A percentile compares a stretch with the other conserved stretches of the same genome.
Evolutionary conservation across 2,329 filamentous ascomycete species (phyloP).

Genomic region (Blumeriella jaapii): DNA sequence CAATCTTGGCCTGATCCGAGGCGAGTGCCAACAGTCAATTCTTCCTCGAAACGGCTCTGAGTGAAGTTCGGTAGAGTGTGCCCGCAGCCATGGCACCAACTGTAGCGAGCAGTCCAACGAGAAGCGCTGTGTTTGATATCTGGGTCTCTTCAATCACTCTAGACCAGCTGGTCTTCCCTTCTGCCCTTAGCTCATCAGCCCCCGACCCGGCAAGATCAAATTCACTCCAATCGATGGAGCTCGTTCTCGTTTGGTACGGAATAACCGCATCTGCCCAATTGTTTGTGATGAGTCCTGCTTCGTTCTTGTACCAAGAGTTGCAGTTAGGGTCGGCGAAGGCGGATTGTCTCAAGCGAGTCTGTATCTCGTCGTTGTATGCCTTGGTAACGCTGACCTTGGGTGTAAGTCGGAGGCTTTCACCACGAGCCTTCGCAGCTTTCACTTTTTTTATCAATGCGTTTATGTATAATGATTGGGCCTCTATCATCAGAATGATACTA

Average conservation of each 20-base stretch:
- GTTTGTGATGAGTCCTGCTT: conserved; percentile 19
- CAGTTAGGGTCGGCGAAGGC: conserved; percentile 21
- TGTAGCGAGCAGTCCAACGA: conserved; percentile 10
- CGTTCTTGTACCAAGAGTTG: conserved; percentile 21
- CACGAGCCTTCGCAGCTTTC: conserved; percentile 32
- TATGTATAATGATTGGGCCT: conserved; percentile 21
- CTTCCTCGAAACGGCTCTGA: conserved; percentile 3
- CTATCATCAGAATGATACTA: conserved; percentile 23
- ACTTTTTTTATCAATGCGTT: conserved; percentile 28
- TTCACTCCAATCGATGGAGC: conserved; percentile 34
- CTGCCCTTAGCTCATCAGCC: conserved; percentile 16
- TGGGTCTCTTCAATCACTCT: conserved; percentile 29
- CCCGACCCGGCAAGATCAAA: conserved; percentile 30
- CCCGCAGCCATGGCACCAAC: conserved; percentile 9
- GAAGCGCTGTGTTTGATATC: conserved; percentile 17
- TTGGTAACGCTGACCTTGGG: conserved; percentile 31
- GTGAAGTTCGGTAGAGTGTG: conserved; percentile 1
- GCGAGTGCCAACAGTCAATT: too few relatives aligned
- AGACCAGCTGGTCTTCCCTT: conserved; percentile 23
- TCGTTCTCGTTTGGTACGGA: conserved; percentile 39
- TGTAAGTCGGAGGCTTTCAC: conserved; percentile 33
- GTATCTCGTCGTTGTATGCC: conserved; percentile 18
- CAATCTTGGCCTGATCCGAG: too few relatives aligned
- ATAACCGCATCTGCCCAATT: conserved; percentile 34
- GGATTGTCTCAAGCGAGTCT: conserved; percentile 11